A percentile compares a stretch with the other conserved stretches of the same genome.
These are phyloP conservation scores for Hippophae tibetana DNA, from an alignment of 306 rosid genomes.

Conservation along the genomic window DNA sequence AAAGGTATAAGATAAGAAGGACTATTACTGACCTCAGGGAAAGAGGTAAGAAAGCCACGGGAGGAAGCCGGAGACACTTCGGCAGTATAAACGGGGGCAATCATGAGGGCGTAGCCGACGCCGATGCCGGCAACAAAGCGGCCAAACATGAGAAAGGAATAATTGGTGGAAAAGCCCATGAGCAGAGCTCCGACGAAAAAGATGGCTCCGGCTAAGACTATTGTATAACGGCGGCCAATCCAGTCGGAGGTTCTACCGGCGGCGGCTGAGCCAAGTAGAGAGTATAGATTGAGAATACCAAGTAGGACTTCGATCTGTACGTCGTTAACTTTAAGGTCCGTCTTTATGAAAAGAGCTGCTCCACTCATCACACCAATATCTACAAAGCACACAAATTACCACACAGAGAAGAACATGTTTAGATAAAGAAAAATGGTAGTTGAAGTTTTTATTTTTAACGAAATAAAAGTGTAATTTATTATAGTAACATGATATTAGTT, in stretches of 20 bases:
- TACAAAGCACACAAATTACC: slow-evolving; percentile 9
- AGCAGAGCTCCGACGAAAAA: slow-evolving; percentile 66
- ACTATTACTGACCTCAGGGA: slow-evolving; percentile 47
- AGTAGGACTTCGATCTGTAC: slow-evolving; percentile 41
- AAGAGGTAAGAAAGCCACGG: slow-evolving; percentile 80
- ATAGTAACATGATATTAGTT: no score
- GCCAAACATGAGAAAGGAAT: slow-evolving; percentile 73
- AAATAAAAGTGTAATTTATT: no score
- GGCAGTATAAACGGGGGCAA: slow-evolving; percentile 76
- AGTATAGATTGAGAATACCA: slow-evolving; percentile 64
- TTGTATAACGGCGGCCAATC: slow-evolving; percentile 87
- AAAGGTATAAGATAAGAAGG: no score
- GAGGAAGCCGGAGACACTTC: slow-evolving; percentile 69
- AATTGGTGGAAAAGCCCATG: slow-evolving; percentile 83
- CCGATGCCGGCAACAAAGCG: slow-evolving; percentile 73
- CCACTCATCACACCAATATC: slow-evolving; percentile 98
- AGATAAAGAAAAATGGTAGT: no score
- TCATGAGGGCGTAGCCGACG: slow-evolving; percentile 68
- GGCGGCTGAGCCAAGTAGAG: slow-evolving; percentile 48
- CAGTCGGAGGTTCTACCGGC: slow-evolving; percentile 88
- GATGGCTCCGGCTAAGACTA: slow-evolving; percentile 45
- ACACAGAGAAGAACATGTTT: no score
- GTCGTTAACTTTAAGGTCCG: slow-evolving; percentile 46
- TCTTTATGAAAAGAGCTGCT: slow-evolving; percentile 44
- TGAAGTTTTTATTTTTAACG: no score